A percentile compares a stretch with the other conserved stretches of the same genome.
These are phyloP conservation scores for Trichoderma hamatum DNA, from an alignment of 2,329 filamentous ascomycete genomes.

Conservation along the genomic window DNA sequence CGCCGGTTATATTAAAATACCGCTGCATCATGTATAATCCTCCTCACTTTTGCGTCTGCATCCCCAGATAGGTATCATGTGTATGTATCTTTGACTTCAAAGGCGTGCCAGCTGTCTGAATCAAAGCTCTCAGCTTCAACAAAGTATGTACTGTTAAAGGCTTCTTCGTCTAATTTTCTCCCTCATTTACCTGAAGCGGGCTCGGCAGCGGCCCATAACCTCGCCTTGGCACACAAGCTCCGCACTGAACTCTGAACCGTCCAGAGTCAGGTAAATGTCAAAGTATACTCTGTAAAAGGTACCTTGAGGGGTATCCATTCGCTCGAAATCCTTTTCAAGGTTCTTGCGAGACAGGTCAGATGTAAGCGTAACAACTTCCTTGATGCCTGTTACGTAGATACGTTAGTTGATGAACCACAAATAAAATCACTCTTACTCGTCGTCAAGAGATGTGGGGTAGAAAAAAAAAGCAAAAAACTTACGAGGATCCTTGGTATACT, in stretches of 20 bases:
- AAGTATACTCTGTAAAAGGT: slow-evolving; percentile 88
- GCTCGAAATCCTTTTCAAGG: slow-evolving; percentile 97
- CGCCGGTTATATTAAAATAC: slow-evolving; percentile 6
- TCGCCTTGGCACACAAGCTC: slow-evolving; percentile 99
- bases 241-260: slow-evolving; percentile 96
- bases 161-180: not conserved
- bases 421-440: no score
- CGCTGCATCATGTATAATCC: slow-evolving; percentile 10
- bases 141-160: slow-evolving; percentile 13
- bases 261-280: slow-evolving; percentile 86
- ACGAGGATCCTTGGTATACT: slow-evolving; percentile 99
- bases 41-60: slow-evolving; percentile 3
- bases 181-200: slow-evolving; percentile 69
- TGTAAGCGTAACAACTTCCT: slow-evolving; percentile 96
- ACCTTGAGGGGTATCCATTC: slow-evolving; percentile 98
- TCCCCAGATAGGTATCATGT: slow-evolving; percentile 23
- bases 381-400: slow-evolving; percentile 70
- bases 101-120: slow-evolving; percentile 27
- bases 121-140: slow-evolving; percentile 12
- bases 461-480: slow-evolving; percentile 56
- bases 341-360: slow-evolving; percentile 98
- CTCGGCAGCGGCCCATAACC: slow-evolving; percentile 95
- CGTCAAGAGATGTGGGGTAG: not conserved
- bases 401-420: not conserved
- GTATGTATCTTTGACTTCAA: slow-evolving; percentile 19